phyloP scores from a whole-genome alignment of 2,329 filamentous ascomycete genomes.

The Colletotrichum tamarilloi region DNA sequence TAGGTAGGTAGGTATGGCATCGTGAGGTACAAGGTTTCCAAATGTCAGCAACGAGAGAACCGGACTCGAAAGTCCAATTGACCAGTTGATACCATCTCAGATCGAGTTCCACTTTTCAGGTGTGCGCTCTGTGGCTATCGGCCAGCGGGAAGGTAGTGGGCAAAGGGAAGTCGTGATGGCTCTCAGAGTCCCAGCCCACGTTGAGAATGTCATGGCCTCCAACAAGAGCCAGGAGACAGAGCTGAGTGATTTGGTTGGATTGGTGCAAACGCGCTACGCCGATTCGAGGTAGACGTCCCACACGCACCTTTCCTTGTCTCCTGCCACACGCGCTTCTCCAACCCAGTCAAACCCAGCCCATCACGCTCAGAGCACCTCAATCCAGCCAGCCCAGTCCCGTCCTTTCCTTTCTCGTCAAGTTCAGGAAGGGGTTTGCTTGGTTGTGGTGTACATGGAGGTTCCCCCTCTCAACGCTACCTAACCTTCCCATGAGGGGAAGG shows the following conservation, averaged over 20 bases:
- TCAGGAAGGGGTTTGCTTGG: neutral
- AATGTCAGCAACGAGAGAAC: neutral
- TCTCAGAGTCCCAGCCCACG: neutral
- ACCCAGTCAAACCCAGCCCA: neutral
- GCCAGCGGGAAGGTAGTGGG: neutral
- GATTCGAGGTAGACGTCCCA: neutral
- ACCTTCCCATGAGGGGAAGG: no score
- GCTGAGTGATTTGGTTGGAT: neutral
- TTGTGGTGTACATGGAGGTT: neutral
- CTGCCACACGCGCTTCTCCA: neutral
- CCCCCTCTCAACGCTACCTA: constrained; percentile 1
- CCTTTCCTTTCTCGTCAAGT: constrained; percentile 4
- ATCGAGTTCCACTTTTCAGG: neutral
- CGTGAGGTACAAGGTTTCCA: neutral
- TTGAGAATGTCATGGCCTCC: neutral
- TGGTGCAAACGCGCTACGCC: neutral
- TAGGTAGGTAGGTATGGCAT: neutral
- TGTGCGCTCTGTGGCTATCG: neutral
- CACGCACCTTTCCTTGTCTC: neutral
- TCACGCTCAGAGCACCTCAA: constrained; percentile 4
- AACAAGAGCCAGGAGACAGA: neutral
- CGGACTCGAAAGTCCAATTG: neutral
- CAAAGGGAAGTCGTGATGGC: neutral
- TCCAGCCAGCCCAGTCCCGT: neutral
- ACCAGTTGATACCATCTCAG: neutral